These are phyloP conservation scores for Diospyros kaki DNA, from an alignment of 148 eudicot species.

Conservation along the genomic window DNA sequence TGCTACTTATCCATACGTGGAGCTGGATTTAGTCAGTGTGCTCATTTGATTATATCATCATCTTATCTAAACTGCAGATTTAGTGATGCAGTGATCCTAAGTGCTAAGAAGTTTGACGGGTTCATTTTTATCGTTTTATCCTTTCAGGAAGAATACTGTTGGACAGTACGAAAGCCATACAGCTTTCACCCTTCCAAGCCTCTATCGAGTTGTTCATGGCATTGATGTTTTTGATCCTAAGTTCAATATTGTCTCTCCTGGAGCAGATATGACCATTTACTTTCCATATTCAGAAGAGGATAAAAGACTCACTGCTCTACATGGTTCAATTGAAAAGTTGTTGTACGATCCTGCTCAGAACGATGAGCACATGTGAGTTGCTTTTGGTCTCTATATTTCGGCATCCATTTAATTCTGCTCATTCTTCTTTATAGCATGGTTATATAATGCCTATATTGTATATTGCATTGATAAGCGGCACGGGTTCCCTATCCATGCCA, in stretches of 20 bases:
- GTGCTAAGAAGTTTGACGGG: not conserved
- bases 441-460: no score
- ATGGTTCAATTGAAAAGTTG: conserved; percentile 67
- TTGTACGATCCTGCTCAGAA: conserved; percentile 73
- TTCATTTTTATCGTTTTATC: not conserved
- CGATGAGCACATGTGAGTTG: conserved; percentile 72
- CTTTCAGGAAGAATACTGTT: conserved; percentile 78
- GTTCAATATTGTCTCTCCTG: conserved; percentile 98
- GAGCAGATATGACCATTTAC: conserved; percentile 83
- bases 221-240: conserved; percentile 96
- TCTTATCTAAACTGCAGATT: not conserved
- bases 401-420: not conserved
- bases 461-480: no score
- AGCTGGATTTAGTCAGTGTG: not conserved
- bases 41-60: not conserved
- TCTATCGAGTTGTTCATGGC: conserved; percentile 94
- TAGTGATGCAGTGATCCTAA: not conserved
- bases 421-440: not conserved
- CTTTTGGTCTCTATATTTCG: conserved; percentile 3
- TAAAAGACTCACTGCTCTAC: conserved; percentile 68
- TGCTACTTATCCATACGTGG: not conserved
- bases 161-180: conserved; percentile 98
- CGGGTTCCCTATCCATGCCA: no score
- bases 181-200: conserved; percentile 85
- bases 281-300: conserved; percentile 70